Evolutionary conservation across 305 asterid genomes (phyloP).

Genomic region (Withania somnifera): DNA sequence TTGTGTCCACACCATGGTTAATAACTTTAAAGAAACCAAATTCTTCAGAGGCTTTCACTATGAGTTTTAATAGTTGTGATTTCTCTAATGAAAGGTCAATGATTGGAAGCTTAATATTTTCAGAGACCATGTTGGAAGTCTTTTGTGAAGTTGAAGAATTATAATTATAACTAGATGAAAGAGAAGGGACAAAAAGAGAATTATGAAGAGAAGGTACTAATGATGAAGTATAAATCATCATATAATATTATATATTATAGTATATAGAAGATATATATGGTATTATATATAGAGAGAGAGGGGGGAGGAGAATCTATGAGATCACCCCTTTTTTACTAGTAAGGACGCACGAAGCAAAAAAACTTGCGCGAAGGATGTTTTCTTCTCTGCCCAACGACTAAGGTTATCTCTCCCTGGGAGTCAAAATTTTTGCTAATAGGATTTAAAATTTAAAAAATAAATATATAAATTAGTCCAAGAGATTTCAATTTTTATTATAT

Average conservation of each 20-base stretch:
- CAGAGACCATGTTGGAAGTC: not conserved
- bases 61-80: slow-evolving; percentile 19
- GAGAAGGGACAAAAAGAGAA: not conserved
- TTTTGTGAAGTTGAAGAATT: not conserved
- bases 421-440: too few relatives aligned
- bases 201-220: not conserved
- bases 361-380: too few relatives aligned
- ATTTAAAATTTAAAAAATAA: too few relatives aligned
- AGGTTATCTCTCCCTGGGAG: too few relatives aligned
- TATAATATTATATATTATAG: not conserved
- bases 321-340: too few relatives aligned
- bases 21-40: slow-evolving; percentile 69
- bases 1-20: slow-evolving; percentile 47
- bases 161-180: not conserved
- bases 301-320: not conserved
- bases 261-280: not conserved
- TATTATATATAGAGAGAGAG: not conserved
- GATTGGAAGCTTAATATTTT: slow-evolving; percentile 25
- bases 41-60: slow-evolving; percentile 57
- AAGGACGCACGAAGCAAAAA: too few relatives aligned
- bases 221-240: not conserved
- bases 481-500: too few relatives aligned
- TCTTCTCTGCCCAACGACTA: too few relatives aligned
- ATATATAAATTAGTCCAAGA: too few relatives aligned
- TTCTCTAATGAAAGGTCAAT: slow-evolving; percentile 38